Conservation (phyloP, 164 flowering plant species). For the Dillenia suffruticosa region DNA sequence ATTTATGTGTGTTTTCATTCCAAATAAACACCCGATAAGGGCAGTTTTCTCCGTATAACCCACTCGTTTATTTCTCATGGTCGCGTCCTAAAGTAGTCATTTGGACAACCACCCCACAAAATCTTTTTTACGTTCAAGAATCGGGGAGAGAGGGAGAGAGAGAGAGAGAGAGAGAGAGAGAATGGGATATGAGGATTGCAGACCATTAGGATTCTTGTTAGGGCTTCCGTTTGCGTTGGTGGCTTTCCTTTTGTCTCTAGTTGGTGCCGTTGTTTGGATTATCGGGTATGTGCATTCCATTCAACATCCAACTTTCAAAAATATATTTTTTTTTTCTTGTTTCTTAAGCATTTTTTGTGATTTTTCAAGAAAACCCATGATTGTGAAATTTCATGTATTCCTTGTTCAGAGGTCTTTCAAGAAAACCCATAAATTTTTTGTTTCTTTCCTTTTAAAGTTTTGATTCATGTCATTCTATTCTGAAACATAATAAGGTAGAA, state of each 20-base stretch:
- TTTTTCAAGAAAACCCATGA: neutral
- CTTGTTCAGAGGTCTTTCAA: neutral
- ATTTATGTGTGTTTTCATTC: no score
- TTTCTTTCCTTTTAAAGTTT: neutral
- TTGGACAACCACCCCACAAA: neutral
- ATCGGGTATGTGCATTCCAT: slow-evolving; percentile 27
- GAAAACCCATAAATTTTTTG: neutral
- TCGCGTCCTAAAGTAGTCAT: no score
- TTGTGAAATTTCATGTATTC: neutral
- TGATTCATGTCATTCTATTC: neutral
- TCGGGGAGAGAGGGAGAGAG: neutral
- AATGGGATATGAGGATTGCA: slow-evolving; percentile 27
- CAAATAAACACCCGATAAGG: no score
- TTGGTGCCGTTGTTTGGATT: slow-evolving; percentile 39
- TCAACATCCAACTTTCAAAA: neutral
- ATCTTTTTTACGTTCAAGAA: neutral
- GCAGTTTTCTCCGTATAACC: no score
- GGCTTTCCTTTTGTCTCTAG: slow-evolving; percentile 31
- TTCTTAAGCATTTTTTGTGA: neutral
- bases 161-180: neutral
- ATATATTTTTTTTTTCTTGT: neutral
- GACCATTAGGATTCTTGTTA: slow-evolving; percentile 49
- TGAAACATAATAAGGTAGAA: no score
- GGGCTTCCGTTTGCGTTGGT: slow-evolving; percentile 48
- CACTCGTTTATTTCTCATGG: no score